phyloP scores from a whole-genome alignment of 495 filamentous ascomycete species.

The Talaromyces thailandensis region DNA sequence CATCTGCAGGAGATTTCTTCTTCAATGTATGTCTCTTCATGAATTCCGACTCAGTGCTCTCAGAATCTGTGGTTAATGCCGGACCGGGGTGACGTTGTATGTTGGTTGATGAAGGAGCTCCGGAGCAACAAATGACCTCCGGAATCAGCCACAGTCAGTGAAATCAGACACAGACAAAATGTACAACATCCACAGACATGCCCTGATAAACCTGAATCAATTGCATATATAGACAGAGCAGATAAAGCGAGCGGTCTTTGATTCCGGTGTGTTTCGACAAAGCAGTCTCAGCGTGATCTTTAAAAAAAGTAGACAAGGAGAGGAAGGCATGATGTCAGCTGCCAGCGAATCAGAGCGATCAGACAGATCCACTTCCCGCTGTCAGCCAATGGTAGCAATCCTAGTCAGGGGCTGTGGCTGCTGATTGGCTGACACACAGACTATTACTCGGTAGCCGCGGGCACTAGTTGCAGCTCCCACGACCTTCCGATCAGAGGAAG shows the following conservation, averaged over 20 bases:
- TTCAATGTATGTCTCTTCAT: constrained; percentile 4
- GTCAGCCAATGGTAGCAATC: background rate
- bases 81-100: background rate
- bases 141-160: background rate
- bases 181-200: background rate
- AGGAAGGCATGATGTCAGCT: constrained; percentile 6
- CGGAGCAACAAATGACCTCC: background rate
- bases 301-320: background rate
- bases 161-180: background rate
- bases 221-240: background rate
- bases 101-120: background rate
- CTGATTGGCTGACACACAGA: background rate
- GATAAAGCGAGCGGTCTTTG: background rate
- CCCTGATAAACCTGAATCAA: background rate
- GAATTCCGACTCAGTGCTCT: background rate
- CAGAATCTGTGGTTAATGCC: background rate
- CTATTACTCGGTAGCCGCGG: background rate
- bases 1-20: constrained; percentile 6
- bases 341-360: background rate
- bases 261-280: background rate
- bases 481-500: background rate
- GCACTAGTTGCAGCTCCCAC: background rate
- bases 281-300: background rate
- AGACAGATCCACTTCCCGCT: background rate
- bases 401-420: background rate